Evolutionary conservation across 2,329 filamentous ascomycete genomes (phyloP).

Genomic region (Fusarium newnesense): DNA sequence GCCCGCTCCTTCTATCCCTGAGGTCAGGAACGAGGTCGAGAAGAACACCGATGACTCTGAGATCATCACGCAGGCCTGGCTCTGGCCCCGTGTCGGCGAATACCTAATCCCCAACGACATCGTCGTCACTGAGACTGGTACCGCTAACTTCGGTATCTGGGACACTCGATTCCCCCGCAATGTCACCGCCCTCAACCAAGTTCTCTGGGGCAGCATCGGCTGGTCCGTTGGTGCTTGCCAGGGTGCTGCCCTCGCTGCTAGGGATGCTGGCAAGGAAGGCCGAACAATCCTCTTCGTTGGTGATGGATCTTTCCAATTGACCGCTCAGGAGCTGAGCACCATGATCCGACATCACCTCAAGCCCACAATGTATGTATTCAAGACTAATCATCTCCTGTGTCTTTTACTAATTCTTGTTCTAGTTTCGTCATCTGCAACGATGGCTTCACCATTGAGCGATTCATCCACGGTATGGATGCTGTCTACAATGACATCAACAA

Average conservation of each 20-base stretch:
- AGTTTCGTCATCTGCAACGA: conserved; percentile 88
- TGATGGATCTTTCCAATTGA: conserved; percentile 87
- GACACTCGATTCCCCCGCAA: conserved; percentile 80
- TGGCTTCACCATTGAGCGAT: conserved; percentile 89
- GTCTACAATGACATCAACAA: conserved; percentile 82
- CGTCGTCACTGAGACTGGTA: conserved; percentile 88
- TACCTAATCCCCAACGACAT: conserved; percentile 80
- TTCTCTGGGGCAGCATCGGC: conserved; percentile 76
- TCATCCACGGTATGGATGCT: conserved; percentile 84
- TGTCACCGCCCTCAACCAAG: conserved; percentile 85
- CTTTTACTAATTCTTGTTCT: conserved; percentile 33
- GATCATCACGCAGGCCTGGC: conserved; percentile 74
- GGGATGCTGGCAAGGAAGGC: conserved; percentile 67
- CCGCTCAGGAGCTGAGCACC: conserved; percentile 83
- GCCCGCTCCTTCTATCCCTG: conserved; percentile 62
- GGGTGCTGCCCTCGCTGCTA: conserved; percentile 77
- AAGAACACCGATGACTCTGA: conserved; percentile 53
- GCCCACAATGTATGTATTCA: conserved; percentile 75
- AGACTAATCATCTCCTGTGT: not conserved
- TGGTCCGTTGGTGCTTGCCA: conserved; percentile 69
- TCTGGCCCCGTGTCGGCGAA: conserved; percentile 81
- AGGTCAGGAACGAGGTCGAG: conserved; percentile 62
- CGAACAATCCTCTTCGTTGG: conserved; percentile 89
- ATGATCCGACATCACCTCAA: conserved; percentile 81
- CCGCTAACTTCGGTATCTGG: conserved; percentile 88